These are phyloP conservation scores for Cyphellophora attinorum DNA, from an alignment of 2,329 filamentous ascomycete species.

Conservation along the genomic window DNA sequence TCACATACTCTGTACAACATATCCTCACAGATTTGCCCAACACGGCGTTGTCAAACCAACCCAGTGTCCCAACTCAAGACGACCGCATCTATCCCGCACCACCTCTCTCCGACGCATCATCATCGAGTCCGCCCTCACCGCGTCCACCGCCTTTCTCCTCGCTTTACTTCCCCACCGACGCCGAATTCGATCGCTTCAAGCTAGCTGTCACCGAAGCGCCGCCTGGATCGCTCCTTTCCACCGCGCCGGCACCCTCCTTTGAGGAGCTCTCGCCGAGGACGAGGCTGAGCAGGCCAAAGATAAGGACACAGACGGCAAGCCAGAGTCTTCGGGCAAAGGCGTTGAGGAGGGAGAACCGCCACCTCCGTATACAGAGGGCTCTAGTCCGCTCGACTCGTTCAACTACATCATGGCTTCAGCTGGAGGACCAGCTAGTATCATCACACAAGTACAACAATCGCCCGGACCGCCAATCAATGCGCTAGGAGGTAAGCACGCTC, in stretches of 20 bases:
- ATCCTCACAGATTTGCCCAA: conserved; percentile 23
- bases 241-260: conserved; percentile 42
- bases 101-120: conserved; percentile 29
- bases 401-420: conserved; percentile 96
- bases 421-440: conserved; percentile 94
- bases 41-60: conserved; percentile 33
- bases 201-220: conserved; percentile 37
- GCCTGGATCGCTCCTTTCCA: conserved; percentile 38
- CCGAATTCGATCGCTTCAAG: conserved; percentile 28
- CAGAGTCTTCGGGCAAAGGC: conserved; percentile 61
- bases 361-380: conserved; percentile 90
- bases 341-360: conserved; percentile 80
- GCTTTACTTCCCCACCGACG: conserved; percentile 45
- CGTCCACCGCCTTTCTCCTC: conserved; percentile 55
- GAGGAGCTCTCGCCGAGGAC: conserved; percentile 37
- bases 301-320: conserved; percentile 73
- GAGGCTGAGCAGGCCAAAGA: conserved; percentile 62
- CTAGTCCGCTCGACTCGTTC: conserved; percentile 84
- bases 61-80: conserved; percentile 28
- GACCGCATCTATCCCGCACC: conserved; percentile 27
- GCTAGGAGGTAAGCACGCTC: conserved; percentile 61
- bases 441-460: conserved; percentile 96
- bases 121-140: conserved; percentile 42
- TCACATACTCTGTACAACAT: conserved; percentile 7
- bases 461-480: conserved; percentile 78